phyloP scores from a whole-genome alignment of 345 rosid species.

The Acer campestre region DNA sequence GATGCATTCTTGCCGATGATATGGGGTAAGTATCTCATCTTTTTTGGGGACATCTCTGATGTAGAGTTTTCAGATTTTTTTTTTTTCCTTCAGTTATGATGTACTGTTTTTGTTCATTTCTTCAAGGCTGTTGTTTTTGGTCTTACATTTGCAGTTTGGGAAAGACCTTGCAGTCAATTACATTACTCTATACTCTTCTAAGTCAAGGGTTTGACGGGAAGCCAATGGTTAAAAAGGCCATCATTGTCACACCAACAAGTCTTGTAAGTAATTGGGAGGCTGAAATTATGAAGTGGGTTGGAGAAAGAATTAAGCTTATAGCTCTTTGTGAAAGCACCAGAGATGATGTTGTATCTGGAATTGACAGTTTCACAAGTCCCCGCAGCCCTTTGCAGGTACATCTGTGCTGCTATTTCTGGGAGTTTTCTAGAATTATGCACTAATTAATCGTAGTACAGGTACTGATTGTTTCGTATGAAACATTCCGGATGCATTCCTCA shows the following conservation, averaged over 20 bases:
- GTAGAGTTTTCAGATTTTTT: not conserved
- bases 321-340: conserved; percentile 96
- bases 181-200: conserved; percentile 85
- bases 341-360: conserved; percentile 91
- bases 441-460: conserved; percentile 51
- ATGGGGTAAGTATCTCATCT: conserved; percentile 76
- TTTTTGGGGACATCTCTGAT: conserved; percentile 12
- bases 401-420: conserved; percentile 20
- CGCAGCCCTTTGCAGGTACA: conserved; percentile 72
- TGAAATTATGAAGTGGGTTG: conserved; percentile 94
- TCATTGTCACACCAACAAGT: conserved; percentile 97
- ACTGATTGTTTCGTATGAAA: conserved; percentile 92
- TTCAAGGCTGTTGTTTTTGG: conserved; percentile 20
- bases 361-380: conserved; percentile 73
- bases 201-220: conserved; percentile 90
- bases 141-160: conserved; percentile 74
- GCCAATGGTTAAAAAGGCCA: conserved; percentile 92
- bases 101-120: not conserved
- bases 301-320: conserved; percentile 81
- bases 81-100: not conserved
- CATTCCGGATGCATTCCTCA: conserved; percentile 94
- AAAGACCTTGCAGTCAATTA: conserved; percentile 95
- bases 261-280: conserved; percentile 99
- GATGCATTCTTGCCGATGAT: conserved; percentile 98
- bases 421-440: conserved; percentile 25